phyloP scores from a whole-genome alignment of 257 asterid genomes.

The Ehretia macrophylla region DNA sequence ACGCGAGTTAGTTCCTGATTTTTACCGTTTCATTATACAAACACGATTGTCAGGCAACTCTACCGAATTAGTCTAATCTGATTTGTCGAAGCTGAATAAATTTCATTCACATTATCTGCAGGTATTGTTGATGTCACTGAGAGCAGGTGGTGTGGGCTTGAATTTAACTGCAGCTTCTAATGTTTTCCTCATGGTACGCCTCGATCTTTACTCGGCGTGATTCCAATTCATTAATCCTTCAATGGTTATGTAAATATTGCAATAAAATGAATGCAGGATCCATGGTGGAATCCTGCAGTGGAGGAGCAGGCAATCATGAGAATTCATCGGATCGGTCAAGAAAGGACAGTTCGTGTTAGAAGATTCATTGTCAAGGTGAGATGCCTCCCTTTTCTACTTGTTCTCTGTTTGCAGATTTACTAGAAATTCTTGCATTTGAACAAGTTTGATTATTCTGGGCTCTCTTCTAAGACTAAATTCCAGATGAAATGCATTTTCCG shows the following conservation, averaged over 20 bases:
- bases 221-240: neutral
- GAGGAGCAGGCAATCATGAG: constrained; percentile 95
- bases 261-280: constrained; percentile 45
- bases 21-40: too few species aligned
- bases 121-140: constrained; percentile 78
- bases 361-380: constrained; percentile 80
- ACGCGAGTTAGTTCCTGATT: neutral
- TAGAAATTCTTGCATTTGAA: too few species aligned
- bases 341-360: constrained; percentile 68
- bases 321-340: constrained; percentile 83
- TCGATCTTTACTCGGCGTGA: neutral
- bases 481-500: too few species aligned
- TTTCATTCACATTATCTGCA: neutral
- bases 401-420: neutral
- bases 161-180: constrained; percentile 83
- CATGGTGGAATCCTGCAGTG: constrained; percentile 98
- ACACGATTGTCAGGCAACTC: too few species aligned
- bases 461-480: too few species aligned
- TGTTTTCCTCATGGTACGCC: constrained; percentile 70
- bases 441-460: too few species aligned
- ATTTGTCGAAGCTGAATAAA: neutral
- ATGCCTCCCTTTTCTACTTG: neutral
- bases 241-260: neutral
- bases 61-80: neutral
- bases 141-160: constrained; percentile 84